Evolutionary conservation across 768 basidiomycete species (phyloP).

Genomic region (Rhizopogon salebrosus): DNA sequence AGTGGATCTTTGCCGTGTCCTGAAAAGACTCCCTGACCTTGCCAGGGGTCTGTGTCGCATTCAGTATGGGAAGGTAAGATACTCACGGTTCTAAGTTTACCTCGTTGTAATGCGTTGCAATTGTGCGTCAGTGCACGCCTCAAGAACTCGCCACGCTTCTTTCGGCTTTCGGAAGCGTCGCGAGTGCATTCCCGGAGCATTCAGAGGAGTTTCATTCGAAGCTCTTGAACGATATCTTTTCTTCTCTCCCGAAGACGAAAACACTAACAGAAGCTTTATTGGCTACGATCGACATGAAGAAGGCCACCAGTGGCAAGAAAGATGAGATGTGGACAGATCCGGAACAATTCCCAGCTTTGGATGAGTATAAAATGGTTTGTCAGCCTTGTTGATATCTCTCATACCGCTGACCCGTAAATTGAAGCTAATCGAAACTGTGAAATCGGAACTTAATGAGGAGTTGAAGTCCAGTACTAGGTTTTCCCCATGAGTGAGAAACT

Average conservation of each 20-base stretch:
- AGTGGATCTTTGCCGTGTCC: slow-evolving; percentile 58
- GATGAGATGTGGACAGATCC: slow-evolving; percentile 62
- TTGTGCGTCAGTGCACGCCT: slow-evolving; percentile 60
- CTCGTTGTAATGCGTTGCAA: not conserved
- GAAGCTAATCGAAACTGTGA: slow-evolving; percentile 63
- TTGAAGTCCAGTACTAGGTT: slow-evolving; percentile 51
- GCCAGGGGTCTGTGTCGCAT: slow-evolving; percentile 82
- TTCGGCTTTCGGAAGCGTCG: slow-evolving; percentile 69
- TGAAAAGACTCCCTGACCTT: slow-evolving; percentile 81
- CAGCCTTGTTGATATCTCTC: not conserved
- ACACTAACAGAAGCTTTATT: slow-evolving; percentile 50
- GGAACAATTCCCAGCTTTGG: slow-evolving; percentile 49
- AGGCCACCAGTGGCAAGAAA: slow-evolving; percentile 63
- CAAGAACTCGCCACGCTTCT: slow-evolving; percentile 76
- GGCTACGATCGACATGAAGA: slow-evolving; percentile 49
- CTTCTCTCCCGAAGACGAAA: slow-evolving; percentile 60
- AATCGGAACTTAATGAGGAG: slow-evolving; percentile 69
- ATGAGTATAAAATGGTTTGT: slow-evolving; percentile 57
- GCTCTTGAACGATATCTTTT: slow-evolving; percentile 67
- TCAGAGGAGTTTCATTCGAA: slow-evolving; percentile 51
- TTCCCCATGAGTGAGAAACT: not conserved
- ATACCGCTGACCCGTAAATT: slow-evolving; percentile 1
- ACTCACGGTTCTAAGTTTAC: not conserved
- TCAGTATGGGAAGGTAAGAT: slow-evolving; percentile 80
- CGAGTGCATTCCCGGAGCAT: slow-evolving; percentile 50